phyloP scores from a whole-genome alignment of 225 moss, liverwort and hornwort genomes.

The Lunularia cruciata region DNA sequence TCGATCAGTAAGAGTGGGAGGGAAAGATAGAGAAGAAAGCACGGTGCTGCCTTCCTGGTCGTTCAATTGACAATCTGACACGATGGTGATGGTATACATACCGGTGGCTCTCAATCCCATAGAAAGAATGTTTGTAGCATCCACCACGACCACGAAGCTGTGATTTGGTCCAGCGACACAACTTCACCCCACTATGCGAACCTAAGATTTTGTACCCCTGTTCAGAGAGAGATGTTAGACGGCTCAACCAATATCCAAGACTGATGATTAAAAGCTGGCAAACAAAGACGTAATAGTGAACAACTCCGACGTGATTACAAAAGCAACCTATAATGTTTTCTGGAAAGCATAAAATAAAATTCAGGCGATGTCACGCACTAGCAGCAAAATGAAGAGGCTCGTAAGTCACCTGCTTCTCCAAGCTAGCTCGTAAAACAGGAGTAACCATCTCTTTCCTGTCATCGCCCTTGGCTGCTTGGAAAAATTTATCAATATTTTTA shows the following conservation, averaged over 20 bases:
- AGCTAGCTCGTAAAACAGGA: slow-evolving; percentile 69
- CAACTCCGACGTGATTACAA: not conserved
- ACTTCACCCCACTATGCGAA: slow-evolving; percentile 96
- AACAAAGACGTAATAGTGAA: not conserved
- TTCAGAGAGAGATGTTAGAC: not conserved
- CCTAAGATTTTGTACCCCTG: slow-evolving; percentile 98
- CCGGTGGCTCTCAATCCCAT: slow-evolving; percentile 98
- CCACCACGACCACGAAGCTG: slow-evolving; percentile 97
- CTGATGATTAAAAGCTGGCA: not conserved
- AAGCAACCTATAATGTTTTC: not conserved
- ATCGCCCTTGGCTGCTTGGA: slow-evolving; percentile 33
- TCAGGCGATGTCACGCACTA: not conserved
- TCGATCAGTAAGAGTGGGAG: too few species aligned
- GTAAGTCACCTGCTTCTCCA: slow-evolving; percentile 78
- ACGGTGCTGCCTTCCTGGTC: too few species aligned
- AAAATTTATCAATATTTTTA: slow-evolving; percentile 28
- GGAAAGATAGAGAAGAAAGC: too few species aligned
- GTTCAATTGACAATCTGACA: slow-evolving; percentile 56
- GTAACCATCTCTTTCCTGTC: slow-evolving; percentile 92
- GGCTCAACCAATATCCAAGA: not conserved
- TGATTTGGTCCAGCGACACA: slow-evolving; percentile 98
- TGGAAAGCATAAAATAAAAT: not conserved
- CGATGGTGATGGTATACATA: slow-evolving; percentile 27
- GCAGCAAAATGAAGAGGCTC: not conserved
- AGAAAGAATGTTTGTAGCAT: slow-evolving; percentile 98